Conservation (phyloP, 2,329 filamentous ascomycete genomes). For the Aspergillus caelatus region DNA sequence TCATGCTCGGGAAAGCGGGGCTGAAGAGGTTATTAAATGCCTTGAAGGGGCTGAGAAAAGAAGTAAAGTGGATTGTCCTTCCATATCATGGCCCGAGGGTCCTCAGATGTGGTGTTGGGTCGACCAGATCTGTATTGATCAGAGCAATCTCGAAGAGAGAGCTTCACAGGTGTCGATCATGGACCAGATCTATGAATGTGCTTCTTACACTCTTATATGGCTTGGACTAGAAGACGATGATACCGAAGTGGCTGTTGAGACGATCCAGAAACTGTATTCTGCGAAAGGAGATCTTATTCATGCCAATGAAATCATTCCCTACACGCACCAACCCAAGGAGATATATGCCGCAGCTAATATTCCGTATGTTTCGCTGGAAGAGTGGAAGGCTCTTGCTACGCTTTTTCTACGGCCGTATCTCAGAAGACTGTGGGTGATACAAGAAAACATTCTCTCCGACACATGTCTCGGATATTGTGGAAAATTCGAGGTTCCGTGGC, state of each 20-base stretch:
- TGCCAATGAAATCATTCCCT: not conserved
- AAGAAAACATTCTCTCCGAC: conserved; percentile 5
- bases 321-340: not conserved
- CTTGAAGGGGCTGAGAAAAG: conserved; percentile 2
- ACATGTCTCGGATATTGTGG: conserved; percentile 8
- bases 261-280: not conserved
- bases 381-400: conserved; percentile 4
- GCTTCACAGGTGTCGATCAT: conserved; percentile 7
- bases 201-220: conserved; percentile 3
- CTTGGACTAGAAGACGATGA: not conserved
- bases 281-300: not conserved
- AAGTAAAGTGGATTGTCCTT: too few species aligned
- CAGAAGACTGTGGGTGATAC: conserved; percentile 5
- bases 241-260: not conserved
- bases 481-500: not conserved
- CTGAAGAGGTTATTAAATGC: not conserved
- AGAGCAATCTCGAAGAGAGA: conserved; percentile 4
- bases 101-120: conserved; percentile 12
- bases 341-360: conserved; percentile 2
- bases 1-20: not conserved
- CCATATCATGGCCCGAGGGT: conserved; percentile 1
- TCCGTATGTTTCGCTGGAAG: not conserved
- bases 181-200: conserved; percentile 8
- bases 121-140: conserved; percentile 11
- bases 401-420: conserved; percentile 8